Conservation (phyloP, 345 rosid genomes). For the Brassica nigra region DNA sequence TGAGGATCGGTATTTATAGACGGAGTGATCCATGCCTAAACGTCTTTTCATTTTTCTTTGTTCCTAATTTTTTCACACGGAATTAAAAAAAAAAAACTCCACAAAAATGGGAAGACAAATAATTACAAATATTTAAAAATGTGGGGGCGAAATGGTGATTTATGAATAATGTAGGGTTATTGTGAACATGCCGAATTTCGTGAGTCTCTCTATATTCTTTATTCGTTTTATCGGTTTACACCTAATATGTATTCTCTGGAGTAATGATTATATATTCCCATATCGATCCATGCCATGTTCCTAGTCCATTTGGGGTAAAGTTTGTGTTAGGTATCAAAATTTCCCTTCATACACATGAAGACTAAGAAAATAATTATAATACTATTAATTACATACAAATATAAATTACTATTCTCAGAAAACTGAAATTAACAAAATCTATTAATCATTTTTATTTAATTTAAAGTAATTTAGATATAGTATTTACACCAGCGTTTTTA, state of each 20-base stretch:
- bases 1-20: conserved; percentile 31
- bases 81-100: conserved; percentile 13
- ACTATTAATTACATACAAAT: background rate
- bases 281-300: background rate
- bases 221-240: background rate
- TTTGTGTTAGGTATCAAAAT: background rate
- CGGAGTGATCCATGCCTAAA: background rate
- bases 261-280: background rate
- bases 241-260: background rate
- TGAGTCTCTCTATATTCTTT: background rate
- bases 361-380: background rate
- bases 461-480: too few relatives aligned
- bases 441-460: too few relatives aligned
- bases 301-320: background rate
- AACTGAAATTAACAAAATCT: too few relatives aligned
- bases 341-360: background rate
- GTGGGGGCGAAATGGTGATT: background rate
- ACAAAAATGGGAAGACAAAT: conserved; percentile 37
- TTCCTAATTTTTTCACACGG: background rate
- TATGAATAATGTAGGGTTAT: conserved; percentile 5
- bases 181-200: background rate
- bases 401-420: too few relatives aligned
- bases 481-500: too few relatives aligned
- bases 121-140: background rate
- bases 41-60: background rate